A percentile compares a stretch with the other conserved stretches of the same genome.
These are phyloP conservation scores for Alloteropsis semialata DNA, from an alignment of 176 grass and related monocot species.

Conservation along the genomic window DNA sequence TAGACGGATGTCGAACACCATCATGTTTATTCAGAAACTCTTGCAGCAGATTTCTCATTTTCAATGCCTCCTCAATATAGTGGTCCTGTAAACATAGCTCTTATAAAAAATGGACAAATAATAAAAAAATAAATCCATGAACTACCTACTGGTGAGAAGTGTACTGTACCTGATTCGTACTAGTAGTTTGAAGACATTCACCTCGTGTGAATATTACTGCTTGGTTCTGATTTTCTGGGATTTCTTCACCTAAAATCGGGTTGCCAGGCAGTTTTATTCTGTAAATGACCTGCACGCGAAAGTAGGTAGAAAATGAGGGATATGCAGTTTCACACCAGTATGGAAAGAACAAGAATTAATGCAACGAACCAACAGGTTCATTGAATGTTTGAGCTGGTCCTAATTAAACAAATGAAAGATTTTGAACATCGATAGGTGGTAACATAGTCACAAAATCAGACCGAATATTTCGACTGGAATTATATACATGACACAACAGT, in stretches of 20 bases:
- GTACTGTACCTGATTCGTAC: constrained; percentile 91
- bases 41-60: constrained; percentile 96
- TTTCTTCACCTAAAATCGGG: constrained; percentile 89
- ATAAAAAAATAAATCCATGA: neutral
- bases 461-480: too few species aligned
- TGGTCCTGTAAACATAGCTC: constrained; percentile 83
- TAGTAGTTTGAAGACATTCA: constrained; percentile 93
- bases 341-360: too few species aligned
- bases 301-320: constrained; percentile 19
- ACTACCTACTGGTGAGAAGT: too few species aligned
- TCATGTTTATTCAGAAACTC: constrained; percentile 88
- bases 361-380: too few species aligned
- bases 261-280: constrained; percentile 92
- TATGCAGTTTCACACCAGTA: too few species aligned
- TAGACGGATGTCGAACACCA: constrained; percentile 89
- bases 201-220: constrained; percentile 96
- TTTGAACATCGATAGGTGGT: too few species aligned
- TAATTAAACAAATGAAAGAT: too few species aligned
- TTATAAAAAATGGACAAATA: neutral
- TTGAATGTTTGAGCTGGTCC: too few species aligned
- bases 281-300: constrained; percentile 68
- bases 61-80: constrained; percentile 94
- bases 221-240: constrained; percentile 97
- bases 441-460: too few species aligned
- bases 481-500: too few species aligned